Evolutionary conservation across 345 rosid species (phyloP).

Genomic region (Salix brachista): DNA sequence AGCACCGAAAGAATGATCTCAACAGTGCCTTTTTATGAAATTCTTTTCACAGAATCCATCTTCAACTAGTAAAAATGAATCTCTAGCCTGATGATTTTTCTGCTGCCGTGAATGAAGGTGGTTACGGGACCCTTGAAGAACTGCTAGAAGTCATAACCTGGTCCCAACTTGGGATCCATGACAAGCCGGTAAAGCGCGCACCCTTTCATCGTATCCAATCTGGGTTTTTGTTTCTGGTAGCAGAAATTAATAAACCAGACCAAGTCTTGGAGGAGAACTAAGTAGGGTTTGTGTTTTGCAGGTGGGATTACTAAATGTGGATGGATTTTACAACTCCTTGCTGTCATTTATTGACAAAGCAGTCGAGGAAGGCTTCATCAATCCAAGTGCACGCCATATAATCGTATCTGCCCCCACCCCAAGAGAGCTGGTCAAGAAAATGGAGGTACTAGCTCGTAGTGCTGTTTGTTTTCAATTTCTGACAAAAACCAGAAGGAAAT

Average conservation of each 20-base stretch:
- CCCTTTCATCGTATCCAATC: background rate
- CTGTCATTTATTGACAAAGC: conserved; percentile 32
- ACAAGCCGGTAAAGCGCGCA: conserved; percentile 22
- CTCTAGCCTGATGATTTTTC: background rate
- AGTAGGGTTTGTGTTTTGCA: background rate
- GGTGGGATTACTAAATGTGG: conserved; percentile 35
- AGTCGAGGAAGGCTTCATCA: conserved; percentile 32
- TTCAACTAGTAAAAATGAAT: too few relatives aligned
- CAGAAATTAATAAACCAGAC: background rate
- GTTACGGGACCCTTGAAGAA: conserved; percentile 33
- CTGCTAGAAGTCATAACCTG: conserved; percentile 36
- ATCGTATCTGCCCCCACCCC: conserved; percentile 28
- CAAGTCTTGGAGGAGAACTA: background rate
- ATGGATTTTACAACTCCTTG: conserved; percentile 30
- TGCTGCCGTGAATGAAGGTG: conserved; percentile 17
- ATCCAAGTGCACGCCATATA: conserved; percentile 29
- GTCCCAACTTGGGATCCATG: conserved; percentile 37
- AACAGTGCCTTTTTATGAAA: too few relatives aligned
- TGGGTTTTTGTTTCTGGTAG: background rate
- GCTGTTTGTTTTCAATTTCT: too few relatives aligned
- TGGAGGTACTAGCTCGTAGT: conserved; percentile 18
- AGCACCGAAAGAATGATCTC: background rate
- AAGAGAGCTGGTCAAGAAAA: conserved; percentile 29
- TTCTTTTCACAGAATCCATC: too few relatives aligned
- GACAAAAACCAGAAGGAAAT: too few relatives aligned